Percentiles rank a stretch among this genome's conserved stretches.
Conservation (phyloP, 345 rosid genomes). For the Atalantia buxifolia region DNA sequence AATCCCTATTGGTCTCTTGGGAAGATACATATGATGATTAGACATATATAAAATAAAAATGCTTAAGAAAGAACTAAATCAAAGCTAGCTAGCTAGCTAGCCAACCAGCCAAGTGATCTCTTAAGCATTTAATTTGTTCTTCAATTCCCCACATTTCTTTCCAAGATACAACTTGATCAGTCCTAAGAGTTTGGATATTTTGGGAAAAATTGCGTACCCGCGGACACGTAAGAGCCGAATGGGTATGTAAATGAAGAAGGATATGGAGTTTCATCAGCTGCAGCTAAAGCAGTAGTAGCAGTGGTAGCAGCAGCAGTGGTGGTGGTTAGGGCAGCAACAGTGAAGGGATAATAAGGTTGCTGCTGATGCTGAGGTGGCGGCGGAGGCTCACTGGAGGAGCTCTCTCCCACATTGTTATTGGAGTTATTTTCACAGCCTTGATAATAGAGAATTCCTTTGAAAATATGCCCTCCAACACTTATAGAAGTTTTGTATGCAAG, state of each 20-base stretch:
- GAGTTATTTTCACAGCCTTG: constrained; percentile 35
- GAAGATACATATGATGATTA: not conserved
- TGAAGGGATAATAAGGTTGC: constrained; percentile 4
- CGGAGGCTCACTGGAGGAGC: constrained; percentile 26
- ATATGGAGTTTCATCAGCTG: constrained; percentile 2
- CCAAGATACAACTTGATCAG: not conserved
- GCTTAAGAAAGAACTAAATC: not conserved
- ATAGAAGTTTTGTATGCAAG: constrained; percentile 48
- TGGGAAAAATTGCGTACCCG: constrained; percentile 48
- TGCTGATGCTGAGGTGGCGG: not conserved
- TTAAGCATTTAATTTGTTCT: not conserved
- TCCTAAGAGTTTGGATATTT: constrained; percentile 34
- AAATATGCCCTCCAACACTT: constrained; percentile 45
- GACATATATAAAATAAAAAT: not conserved
- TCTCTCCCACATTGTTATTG: constrained; percentile 19
- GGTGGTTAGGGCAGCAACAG: constrained; percentile 13
- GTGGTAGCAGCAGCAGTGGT: constrained; percentile 14
- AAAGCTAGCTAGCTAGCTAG: not conserved
- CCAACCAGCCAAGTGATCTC: too few species aligned
- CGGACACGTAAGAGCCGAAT: constrained; percentile 31
- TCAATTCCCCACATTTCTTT: not conserved
- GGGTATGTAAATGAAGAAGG: constrained; percentile 25
- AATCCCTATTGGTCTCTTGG: constrained; percentile 2
- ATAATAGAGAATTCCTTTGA: constrained; percentile 55
- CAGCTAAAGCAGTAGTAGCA: not conserved